Evolutionary conservation across 2,329 filamentous ascomycete species (phyloP), one percentile per base, ranked within the genome.

Genomic region (Metarhizium guizhouense): DNA sequence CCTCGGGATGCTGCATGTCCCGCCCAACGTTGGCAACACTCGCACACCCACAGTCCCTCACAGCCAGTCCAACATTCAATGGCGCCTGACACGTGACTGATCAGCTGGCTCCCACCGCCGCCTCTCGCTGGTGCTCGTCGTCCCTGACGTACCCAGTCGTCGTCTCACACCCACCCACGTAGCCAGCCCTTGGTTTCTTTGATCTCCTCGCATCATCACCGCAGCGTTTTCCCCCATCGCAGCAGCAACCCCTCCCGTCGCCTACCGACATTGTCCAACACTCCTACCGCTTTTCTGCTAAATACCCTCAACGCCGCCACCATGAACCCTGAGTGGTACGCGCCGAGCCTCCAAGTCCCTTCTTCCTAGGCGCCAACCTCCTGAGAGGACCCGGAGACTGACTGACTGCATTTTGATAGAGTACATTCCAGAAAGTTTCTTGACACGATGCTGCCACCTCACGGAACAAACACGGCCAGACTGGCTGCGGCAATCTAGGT

Each of bases 281-380:
- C n/a, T 20, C 49, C 20, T 6, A 32, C 55, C 53, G 16, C 43
- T 56, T 56, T 48, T 16, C 47, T 53, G 38, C 29, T 55, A 54
- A 53, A 53, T 36, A 47, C 48, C 32, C 3, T 48, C 59, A 54
- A 59, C 60, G 54, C 68, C 70, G 70, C 73, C 80, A 89, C 67
- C 71, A 94, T 94, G 89, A 94, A 94, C 82, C 89, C 89, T 72
- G 89, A 94, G 89, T 94, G 82, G 89, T 94, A 85, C 72, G 88
- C 85, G 67, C 61, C 58, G 51, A 53, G 61, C 62, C 59, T 64
- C 54, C 7, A 30, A 16, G 62, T 60, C 60, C 62, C 62, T 63
- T 60, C 60, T 54, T 48, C 29, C 61, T 60, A 62, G 61, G 64
- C 62, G 64, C 64, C 62, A 60, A 57, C 64, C 66, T 64, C 67